These are phyloP conservation scores for Kodamaea fungicola DNA, from an alignment of 1,139 yeast species.

Conservation along the genomic window DNA sequence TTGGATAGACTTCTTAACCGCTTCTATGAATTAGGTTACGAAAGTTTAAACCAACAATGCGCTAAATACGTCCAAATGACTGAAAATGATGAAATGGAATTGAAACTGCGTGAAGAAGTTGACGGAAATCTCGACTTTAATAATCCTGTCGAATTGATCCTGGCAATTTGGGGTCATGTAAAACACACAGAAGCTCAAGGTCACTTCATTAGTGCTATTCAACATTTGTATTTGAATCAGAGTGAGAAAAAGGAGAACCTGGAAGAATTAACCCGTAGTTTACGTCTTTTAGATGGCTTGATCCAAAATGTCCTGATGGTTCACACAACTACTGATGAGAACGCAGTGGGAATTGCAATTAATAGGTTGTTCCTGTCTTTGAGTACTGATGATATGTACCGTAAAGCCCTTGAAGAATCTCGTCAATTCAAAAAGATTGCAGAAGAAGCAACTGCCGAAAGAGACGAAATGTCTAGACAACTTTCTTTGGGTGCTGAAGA, in stretches of 20 bases:
- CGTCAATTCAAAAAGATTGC: conserved; percentile 62
- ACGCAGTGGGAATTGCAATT: conserved; percentile 80
- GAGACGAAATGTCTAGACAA: conserved; percentile 73
- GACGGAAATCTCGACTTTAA: conserved; percentile 63
- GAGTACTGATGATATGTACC: conserved; percentile 87
- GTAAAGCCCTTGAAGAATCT: conserved; percentile 72
- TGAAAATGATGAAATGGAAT: conserved; percentile 65
- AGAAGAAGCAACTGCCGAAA: conserved; percentile 81
- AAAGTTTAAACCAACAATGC: conserved; percentile 63
- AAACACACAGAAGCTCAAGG: conserved; percentile 72
- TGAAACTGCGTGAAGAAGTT: conserved; percentile 57
- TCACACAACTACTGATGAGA: conserved; percentile 62
- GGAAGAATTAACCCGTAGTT: conserved; percentile 58
- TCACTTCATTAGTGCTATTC: conserved; percentile 72
- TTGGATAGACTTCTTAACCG: conserved; percentile 58
- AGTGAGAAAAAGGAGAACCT: conserved; percentile 50
- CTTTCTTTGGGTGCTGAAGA: conserved; percentile 84
- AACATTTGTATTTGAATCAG: conserved; percentile 75
- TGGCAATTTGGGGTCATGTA: conserved; percentile 67
- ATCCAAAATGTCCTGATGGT: conserved; percentile 74
- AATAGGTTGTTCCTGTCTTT: conserved; percentile 75
- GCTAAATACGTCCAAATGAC: conserved; percentile 62
- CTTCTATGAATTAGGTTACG: conserved; percentile 61
- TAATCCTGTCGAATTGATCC: conserved; percentile 72
- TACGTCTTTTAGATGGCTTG: conserved; percentile 78